A percentile compares a stretch with the other conserved stretches of the same genome.
phyloP scores from a whole-genome alignment of 345 rosid species.

The Citrus maxima region DNA sequence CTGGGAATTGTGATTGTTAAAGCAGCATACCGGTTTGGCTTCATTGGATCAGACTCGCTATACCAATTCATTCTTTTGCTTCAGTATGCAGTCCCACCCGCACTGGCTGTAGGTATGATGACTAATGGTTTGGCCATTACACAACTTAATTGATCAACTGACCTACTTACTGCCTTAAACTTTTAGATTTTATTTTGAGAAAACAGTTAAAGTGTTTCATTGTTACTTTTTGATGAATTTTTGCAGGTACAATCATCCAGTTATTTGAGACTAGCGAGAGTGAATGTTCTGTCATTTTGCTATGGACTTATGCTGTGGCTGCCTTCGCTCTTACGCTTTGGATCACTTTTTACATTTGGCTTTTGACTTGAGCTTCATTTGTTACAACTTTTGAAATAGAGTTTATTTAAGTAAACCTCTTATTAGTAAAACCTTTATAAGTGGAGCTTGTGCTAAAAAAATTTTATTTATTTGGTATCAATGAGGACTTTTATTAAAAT shows the following conservation, averaged over 20 bases:
- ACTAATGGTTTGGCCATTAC: background rate
- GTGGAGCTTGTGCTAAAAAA: too few relatives aligned
- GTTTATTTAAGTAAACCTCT: too few relatives aligned
- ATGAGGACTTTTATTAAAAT: too few relatives aligned
- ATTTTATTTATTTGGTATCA: too few relatives aligned
- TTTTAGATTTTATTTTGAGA: background rate
- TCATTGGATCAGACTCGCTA: slow-evolving; percentile 29
- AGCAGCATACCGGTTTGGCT: slow-evolving; percentile 26
- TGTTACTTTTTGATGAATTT: background rate
- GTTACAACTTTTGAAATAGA: too few relatives aligned
- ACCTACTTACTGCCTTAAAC: background rate
- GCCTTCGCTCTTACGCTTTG: slow-evolving; percentile 22
- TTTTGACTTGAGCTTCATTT: background rate
- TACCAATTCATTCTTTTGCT: slow-evolving; percentile 52
- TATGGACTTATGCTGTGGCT: slow-evolving; percentile 34
- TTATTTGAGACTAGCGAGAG: slow-evolving; percentile 29
- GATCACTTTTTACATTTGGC: background rate
- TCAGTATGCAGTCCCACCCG: slow-evolving; percentile 49
- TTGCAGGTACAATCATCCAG: slow-evolving; percentile 36
- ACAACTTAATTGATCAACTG: background rate
- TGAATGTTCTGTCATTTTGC: slow-evolving; percentile 35
- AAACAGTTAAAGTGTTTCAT: background rate
- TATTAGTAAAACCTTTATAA: too few relatives aligned
- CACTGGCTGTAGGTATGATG: slow-evolving; percentile 37
- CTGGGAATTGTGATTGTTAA: slow-evolving; percentile 34